Percentiles rank a stretch among this genome's conserved stretches.
phyloP scores from a whole-genome alignment of 345 rosid genomes.

The Rhodamnia argentea region DNA sequence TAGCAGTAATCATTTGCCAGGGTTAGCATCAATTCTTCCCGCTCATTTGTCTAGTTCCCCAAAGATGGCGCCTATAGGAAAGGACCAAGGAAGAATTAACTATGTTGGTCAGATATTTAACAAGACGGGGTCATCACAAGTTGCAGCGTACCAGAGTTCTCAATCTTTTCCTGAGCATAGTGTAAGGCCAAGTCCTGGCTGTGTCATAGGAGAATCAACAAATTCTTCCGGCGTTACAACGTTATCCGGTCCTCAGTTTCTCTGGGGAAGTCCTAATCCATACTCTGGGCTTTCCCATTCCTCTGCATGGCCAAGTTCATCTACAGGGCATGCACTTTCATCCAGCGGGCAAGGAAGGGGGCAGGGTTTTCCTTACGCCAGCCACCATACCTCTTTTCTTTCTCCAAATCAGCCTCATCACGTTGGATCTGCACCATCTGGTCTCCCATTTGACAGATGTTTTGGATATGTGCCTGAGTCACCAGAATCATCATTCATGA shows the following conservation, averaged over 20 bases:
- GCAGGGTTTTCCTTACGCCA: constrained; percentile 34
- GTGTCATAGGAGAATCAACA: constrained; percentile 48
- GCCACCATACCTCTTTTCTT: constrained; percentile 35
- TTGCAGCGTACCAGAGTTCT: constrained; percentile 35
- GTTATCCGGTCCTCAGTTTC: constrained; percentile 80
- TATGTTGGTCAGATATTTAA: constrained; percentile 38
- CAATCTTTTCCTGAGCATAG: constrained; percentile 51
- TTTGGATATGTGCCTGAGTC: constrained; percentile 74
- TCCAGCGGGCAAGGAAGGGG: constrained; percentile 30
- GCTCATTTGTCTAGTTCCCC: constrained; percentile 36
- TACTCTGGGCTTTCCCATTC: constrained; percentile 45
- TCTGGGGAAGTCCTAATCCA: constrained; percentile 80
- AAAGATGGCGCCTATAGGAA: constrained; percentile 54
- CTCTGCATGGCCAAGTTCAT: constrained; percentile 56
- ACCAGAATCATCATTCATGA: constrained; percentile 58
- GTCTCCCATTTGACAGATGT: constrained; percentile 66
- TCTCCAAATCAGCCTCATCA: constrained; percentile 51
- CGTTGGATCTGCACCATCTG: constrained; percentile 92
- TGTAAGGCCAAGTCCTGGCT: constrained; percentile 33
- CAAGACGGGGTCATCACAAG: constrained; percentile 32
- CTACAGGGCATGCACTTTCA: constrained; percentile 45
- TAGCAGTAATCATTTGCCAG: constrained; percentile 46
- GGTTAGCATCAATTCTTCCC: constrained; percentile 84
- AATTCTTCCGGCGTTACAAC: constrained; percentile 50
- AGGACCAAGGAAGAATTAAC: constrained; percentile 55